Percentiles rank a stretch among this genome's conserved stretches.
phyloP scores from a whole-genome alignment of 2,329 filamentous ascomycete genomes.

The Gnomoniopsis smithogilvyi region DNA sequence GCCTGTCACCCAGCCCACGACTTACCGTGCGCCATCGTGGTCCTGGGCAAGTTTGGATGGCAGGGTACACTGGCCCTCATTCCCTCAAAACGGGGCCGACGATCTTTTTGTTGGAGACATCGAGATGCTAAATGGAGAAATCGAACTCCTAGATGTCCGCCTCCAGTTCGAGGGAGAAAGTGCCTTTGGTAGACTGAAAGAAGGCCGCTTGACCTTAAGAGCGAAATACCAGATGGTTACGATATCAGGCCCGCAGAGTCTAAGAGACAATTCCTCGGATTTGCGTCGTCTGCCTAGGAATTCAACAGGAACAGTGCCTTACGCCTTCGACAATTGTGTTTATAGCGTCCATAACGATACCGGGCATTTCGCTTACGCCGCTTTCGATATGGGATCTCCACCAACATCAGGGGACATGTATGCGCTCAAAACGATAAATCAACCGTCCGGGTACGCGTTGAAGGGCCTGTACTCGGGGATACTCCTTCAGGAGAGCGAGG shows the following conservation, averaged over 20 bases:
- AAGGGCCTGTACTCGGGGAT: neutral
- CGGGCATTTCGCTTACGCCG: neutral
- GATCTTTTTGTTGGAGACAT: neutral
- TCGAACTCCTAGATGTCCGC: neutral
- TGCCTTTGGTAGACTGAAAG: neutral
- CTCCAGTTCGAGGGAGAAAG: neutral
- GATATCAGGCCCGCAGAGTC: neutral
- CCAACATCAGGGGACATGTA: neutral
- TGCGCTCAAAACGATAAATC: neutral
- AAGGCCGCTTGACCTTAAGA: neutral
- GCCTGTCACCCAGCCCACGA: neutral
- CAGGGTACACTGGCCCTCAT: neutral
- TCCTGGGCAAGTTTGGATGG: neutral
- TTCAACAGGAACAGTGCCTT: neutral
- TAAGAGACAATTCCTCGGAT: neutral
- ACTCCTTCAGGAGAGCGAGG: neutral
- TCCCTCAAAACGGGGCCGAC: neutral
- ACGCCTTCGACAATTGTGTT: neutral
- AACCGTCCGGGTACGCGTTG: neutral
- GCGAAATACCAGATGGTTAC: neutral
- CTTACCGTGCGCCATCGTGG: neutral
- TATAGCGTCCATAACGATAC: neutral
- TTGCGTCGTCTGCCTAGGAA: neutral
- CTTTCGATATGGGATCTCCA: neutral
- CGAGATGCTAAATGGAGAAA: neutral